Conservation (phyloP, 768 basidiomycete species). For the Tylopilus intermedius region DNA sequence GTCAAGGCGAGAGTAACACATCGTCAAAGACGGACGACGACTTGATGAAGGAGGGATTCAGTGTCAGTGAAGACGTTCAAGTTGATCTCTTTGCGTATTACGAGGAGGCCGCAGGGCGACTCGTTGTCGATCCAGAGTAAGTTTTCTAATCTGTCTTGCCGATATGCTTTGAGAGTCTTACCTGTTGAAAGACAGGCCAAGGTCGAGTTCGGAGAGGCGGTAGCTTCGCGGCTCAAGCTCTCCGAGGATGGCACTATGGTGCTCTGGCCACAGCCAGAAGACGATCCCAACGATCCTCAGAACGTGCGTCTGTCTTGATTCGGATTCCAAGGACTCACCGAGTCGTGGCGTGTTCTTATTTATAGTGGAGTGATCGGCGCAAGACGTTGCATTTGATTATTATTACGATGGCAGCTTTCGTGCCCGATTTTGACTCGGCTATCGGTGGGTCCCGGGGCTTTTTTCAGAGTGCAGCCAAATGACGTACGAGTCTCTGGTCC, state of each 20-base stretch:
- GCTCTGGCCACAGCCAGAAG: constrained; percentile 51
- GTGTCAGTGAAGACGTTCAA: not conserved
- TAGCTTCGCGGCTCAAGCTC: constrained; percentile 44
- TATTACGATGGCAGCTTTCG: constrained; percentile 47
- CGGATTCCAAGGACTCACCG: not conserved
- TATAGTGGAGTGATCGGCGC: constrained; percentile 40
- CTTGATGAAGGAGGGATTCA: not conserved
- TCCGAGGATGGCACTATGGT: constrained; percentile 41
- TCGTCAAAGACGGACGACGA: not conserved
- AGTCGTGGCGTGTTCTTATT: not conserved
- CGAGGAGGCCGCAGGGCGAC: constrained; percentile 50
- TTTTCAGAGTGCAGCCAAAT: not conserved
- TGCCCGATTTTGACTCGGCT: constrained; percentile 52
- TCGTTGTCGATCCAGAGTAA: constrained; percentile 59
- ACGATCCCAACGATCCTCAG: constrained; percentile 49
- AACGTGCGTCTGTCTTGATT: constrained; percentile 34
- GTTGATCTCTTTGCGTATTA: constrained; percentile 42
- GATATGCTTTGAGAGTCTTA: not conserved
- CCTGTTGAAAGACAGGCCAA: constrained; percentile 35
- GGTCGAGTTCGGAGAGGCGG: constrained; percentile 44
- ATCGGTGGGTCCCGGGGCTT: constrained; percentile 32
- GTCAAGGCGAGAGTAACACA: not conserved
- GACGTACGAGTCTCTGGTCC: not conserved
- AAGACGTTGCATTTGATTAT: constrained; percentile 46
- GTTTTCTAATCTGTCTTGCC: constrained; percentile 14